Percentiles rank a stretch among this genome's conserved stretches.
phyloP scores from a whole-genome alignment of 192 early-diverging fungal genomes.

The Mortierella hygrophila region DNA sequence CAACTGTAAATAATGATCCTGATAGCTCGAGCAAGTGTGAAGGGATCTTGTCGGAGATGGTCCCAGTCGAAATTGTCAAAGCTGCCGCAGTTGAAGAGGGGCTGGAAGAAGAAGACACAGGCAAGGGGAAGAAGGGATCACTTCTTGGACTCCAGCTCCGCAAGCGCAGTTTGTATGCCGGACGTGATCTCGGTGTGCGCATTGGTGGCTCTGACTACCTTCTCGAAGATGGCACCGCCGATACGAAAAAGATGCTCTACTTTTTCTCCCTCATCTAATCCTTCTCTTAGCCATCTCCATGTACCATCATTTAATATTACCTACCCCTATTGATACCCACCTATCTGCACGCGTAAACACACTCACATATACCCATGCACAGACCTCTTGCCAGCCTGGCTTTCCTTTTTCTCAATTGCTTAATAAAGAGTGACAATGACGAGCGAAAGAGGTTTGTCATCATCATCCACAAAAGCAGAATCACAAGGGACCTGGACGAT shows the following conservation, averaged over 20 bases:
- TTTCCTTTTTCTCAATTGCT: not conserved
- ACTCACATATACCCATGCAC: not conserved
- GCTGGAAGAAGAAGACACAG: not conserved
- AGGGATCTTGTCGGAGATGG: conserved; percentile 30
- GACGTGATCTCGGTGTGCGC: not conserved
- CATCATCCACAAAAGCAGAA: not conserved
- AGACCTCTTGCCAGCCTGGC: not conserved
- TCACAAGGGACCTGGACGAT: not conserved
- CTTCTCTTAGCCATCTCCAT: not conserved
- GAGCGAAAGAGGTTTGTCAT: not conserved
- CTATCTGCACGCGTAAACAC: not conserved
- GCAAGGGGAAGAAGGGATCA: not conserved
- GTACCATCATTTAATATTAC: not conserved
- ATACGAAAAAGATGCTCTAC: conserved; percentile 52
- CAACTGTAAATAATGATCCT: not conserved
- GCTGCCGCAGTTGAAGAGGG: not conserved
- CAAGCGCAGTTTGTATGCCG: conserved; percentile 15
- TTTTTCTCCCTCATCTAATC: conserved; percentile 30
- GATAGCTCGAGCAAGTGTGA: conserved; percentile 21
- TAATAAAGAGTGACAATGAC: not conserved
- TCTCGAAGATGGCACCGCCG: conserved; percentile 13
- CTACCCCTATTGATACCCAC: not conserved
- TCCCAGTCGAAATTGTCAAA: conserved; percentile 22
- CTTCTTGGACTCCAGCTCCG: not conserved
- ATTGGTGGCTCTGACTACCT: conserved; percentile 11